Base-by-base conservation (phyloP, 768 basidiomycete species). In the Clavulina sp. region DNA sequence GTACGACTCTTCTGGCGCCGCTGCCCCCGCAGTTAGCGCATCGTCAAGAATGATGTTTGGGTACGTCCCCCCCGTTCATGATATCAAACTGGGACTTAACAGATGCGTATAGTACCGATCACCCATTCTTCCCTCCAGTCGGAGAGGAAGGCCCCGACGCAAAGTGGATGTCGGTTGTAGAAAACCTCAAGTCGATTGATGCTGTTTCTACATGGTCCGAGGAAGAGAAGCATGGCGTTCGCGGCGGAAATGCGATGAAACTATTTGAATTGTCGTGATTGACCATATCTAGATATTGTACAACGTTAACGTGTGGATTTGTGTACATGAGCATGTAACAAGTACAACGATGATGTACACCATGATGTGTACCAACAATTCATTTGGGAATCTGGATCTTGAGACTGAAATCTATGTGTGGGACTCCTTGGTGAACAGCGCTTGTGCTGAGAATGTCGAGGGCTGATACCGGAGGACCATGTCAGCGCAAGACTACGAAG, bases 381-480 rank as follows among this genome's bases (percentile, higher is more conserved):
- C 13, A 13, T 26, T 56, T 55, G 13, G 54, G 43, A n/a, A 46
- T 73, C 66, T 92, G 89, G 55, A 97, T 81, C 74, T 97, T 97
- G 60, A 99, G 72, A 60, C 89, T 95, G 64, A 92, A 99, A 64
- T 97, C 95, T 56, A 97, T 80, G 61, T 95, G 91, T 57, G 78
- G 86, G 24, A 86, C 87, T 1, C 84, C 86, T 65, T 96, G 87
- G 58, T 92, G 89, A 24, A 91, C 84, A 5, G 72, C 75, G 54
- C 86, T 91, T 38, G 88, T 91, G 68, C 91, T 84, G 64, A 95
- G 60, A 60, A 97, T 92, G 63, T 99, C 95, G 59, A 99, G 81
- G 31, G 47, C 28, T 24, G 38, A 41, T 34, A 26, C 41, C n/a
- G 30, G 28, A 7, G 9, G 9, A 51, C 33, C 32, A 19, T 7